Conservation (phyloP, 2,329 filamentous ascomycete species). For the Xylariaceae sp. region DNA sequence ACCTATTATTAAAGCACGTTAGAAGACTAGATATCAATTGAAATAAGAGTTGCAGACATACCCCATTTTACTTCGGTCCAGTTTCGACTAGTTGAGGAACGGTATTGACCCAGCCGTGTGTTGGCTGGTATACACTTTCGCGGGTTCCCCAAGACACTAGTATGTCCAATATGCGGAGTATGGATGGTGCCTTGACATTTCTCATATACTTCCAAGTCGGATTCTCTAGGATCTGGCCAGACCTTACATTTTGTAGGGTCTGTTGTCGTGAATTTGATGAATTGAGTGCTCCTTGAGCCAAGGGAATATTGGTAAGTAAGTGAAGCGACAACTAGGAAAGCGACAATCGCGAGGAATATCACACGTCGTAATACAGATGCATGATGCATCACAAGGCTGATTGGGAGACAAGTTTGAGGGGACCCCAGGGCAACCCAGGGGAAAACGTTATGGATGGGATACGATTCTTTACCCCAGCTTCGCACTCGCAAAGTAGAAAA, state of each 20-base stretch:
- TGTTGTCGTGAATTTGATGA: background rate
- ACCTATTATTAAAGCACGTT: background rate
- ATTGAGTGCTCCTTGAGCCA: background rate
- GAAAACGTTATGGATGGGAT: no score
- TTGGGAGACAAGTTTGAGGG: no score
- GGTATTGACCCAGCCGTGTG: conserved; percentile 21
- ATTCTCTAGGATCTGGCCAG: background rate
- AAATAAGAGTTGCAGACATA: conserved; percentile 4
- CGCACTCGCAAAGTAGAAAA: no score
- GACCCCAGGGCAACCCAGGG: no score
- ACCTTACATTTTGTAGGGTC: background rate
- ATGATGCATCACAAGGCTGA: background rate
- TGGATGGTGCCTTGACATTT: background rate
- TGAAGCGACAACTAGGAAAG: background rate
- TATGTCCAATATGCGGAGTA: conserved; percentile 19
- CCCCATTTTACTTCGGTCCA: conserved; percentile 31
- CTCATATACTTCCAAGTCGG: background rate
- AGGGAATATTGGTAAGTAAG: background rate
- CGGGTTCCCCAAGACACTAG: conserved; percentile 15
- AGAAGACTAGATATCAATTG: background rate
- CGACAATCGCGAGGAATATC: background rate
- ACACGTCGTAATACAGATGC: background rate
- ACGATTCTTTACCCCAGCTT: no score
- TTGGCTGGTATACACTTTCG: conserved; percentile 11
- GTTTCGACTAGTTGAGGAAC: conserved; percentile 10